These are phyloP conservation scores for Leptodermis oblonga DNA, from an alignment of 257 asterid species.

Conservation along the genomic window DNA sequence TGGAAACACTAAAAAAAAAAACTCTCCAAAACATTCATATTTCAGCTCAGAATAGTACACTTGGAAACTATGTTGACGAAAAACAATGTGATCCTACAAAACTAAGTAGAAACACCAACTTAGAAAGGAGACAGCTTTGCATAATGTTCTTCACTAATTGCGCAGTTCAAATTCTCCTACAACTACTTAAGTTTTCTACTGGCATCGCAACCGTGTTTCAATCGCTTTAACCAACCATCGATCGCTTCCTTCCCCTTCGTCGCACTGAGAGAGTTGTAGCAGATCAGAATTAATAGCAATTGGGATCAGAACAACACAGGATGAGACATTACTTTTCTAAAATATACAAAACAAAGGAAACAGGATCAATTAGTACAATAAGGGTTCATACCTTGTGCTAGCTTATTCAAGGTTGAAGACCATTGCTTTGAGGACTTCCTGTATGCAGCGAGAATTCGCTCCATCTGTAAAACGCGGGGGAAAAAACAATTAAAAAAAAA, in stretches of 20 bases:
- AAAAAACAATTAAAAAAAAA: not conserved
- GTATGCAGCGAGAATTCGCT: slow-evolving; percentile 73
- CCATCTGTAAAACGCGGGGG: slow-evolving; percentile 53
- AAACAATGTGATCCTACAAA: not conserved
- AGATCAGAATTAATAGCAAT: slow-evolving; percentile 9
- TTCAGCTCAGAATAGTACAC: not conserved
- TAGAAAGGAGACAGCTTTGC: not conserved
- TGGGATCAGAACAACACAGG: not conserved
- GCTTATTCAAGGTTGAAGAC: slow-evolving; percentile 85
- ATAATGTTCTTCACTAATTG: not conserved
- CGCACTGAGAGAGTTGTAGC: slow-evolving; percentile 46
- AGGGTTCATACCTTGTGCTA: slow-evolving; percentile 70
- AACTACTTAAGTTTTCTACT: slow-evolving; percentile 17
- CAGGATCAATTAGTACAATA: slow-evolving; percentile 3
- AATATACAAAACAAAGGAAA: slow-evolving; percentile 3
- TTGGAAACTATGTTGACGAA: not conserved
- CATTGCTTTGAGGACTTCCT: slow-evolving; percentile 94
- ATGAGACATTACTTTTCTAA: not conserved
- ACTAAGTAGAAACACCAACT: not conserved
- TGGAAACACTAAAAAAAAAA: not conserved
- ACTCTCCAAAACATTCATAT: not conserved
- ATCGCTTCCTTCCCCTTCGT: slow-evolving; percentile 88
- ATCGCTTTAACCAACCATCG: slow-evolving; percentile 71
- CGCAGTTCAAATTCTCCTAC: not conserved
- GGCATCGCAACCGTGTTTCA: not conserved